Base-by-base conservation (phyloP, 2,329 filamentous ascomycete genomes). In the Paraconiothyrium sp. region DNA sequence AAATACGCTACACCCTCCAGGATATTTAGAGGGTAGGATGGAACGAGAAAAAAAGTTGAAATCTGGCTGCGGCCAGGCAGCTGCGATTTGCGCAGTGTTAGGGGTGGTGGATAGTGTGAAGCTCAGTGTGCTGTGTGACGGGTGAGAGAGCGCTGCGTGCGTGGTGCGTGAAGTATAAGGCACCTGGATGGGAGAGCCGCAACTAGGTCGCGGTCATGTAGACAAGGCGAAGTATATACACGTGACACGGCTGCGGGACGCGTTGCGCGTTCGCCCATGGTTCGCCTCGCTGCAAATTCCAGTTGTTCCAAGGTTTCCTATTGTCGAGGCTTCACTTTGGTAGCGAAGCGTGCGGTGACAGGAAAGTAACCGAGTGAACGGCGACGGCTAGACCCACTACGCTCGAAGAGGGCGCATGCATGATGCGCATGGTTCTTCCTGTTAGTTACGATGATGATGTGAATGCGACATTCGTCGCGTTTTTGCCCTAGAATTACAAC, bases 111-210 rank as follows among this genome's bases (percentile, higher is more conserved):
- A 10, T 9, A 22, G 16, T 16, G 50, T 6, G 14, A 41, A 20
- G 11, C 16, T 54, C 5, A 43, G 20, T 43, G 37, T 13, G 51
- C 11, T 52, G 32, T 24, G 34, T 39, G 20, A 20, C 16, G 47
- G 16, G 30, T 34, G 47, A 34, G 30, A 49, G 14, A 22, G n/a
- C 22, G 24, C 10, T 48, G 24, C 4, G 46, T 48, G 46, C 24
- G 46, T 48, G 46, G 27, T 34, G 9, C 8, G 48, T 51, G 48
- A 51, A 51, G 48, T 37, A 32, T 35, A 27, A 41, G 49, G 49
- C 11, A 39, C 22, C 16, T 39, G 20, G 16, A 39, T 37, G 34
- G 4, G 7, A 16, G 49, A 52, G 49, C 34, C 49, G 32, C 34
- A 52, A 27, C 13, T 16, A 13, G 7, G 20, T 7, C 9, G 32